A percentile compares a stretch with the other conserved stretches of the same genome.
Conservation (phyloP, 2,329 filamentous ascomycete species). For the Tolypocladium paradoxum region DNA sequence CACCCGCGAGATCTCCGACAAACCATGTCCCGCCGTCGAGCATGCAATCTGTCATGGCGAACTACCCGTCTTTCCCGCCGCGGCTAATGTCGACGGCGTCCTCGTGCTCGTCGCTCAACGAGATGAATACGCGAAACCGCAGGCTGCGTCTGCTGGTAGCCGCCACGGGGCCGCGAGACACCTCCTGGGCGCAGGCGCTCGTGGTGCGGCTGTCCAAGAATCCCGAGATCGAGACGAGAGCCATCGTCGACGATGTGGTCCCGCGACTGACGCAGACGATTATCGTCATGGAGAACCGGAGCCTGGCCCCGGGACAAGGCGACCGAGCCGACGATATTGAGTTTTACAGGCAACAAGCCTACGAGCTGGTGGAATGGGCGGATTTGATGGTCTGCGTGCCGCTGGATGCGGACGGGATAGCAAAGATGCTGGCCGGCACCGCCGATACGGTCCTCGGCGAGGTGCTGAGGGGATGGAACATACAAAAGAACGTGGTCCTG, state of each 20-base stretch:
- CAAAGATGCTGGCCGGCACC: conserved; percentile 78
- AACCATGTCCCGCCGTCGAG: conserved; percentile 18
- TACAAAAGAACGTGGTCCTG: conserved; percentile 72
- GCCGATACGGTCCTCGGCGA: conserved; percentile 73
- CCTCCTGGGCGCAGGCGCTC: conserved; percentile 54
- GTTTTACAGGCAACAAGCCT: conserved; percentile 39
- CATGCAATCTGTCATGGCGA: conserved; percentile 20
- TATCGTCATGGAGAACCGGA: conserved; percentile 46
- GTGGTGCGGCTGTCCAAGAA: conserved; percentile 58
- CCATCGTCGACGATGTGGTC: conserved; percentile 55
- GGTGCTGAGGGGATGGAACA: conserved; percentile 76
- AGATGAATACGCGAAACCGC: conserved; percentile 24
- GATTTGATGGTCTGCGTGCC: conserved; percentile 77
- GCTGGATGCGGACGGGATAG: conserved; percentile 73
- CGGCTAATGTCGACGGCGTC: conserved; percentile 19
- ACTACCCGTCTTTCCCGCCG: conserved; percentile 18
- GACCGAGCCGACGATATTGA: conserved; percentile 37
- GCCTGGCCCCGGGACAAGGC: conserved; percentile 20
- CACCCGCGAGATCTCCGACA: neutral
- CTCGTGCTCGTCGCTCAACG: conserved; percentile 25
- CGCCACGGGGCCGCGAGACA: conserved; percentile 53
- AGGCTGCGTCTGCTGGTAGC: conserved; percentile 54
- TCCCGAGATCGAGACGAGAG: conserved; percentile 47
- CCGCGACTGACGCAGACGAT: conserved; percentile 53
- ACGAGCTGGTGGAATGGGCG: conserved; percentile 74